A percentile compares a stretch with the other conserved stretches of the same genome.
Conservation (phyloP, 345 rosid species). For the Aethionema arabicum region DNA sequence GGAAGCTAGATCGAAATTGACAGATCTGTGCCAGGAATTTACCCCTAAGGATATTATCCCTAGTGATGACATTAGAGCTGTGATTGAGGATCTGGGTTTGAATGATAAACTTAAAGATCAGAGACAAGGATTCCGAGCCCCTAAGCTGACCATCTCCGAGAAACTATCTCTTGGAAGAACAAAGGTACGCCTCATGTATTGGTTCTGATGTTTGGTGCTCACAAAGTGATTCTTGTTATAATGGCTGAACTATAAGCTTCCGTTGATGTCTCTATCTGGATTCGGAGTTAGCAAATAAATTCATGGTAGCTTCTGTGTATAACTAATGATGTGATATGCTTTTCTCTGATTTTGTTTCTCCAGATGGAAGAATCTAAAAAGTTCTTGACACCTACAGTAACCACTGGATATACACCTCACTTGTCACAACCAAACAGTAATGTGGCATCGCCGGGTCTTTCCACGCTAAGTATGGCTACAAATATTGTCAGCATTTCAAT, state of each 20-base stretch:
- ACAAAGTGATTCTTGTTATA: background rate
- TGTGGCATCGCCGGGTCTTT: conserved; percentile 40
- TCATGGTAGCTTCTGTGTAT: background rate
- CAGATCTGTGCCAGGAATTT: conserved; percentile 49
- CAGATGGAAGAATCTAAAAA: conserved; percentile 81
- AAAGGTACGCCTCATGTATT: conserved; percentile 52
- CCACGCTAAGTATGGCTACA: conserved; percentile 33
- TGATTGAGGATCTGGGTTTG: conserved; percentile 85
- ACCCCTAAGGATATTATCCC: conserved; percentile 65
- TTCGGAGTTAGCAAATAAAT: background rate
- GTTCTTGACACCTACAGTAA: conserved; percentile 39
- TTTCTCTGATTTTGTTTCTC: conserved; percentile 13
- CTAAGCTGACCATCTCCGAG: conserved; percentile 63
- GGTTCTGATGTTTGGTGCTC: background rate
- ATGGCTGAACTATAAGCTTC: background rate
- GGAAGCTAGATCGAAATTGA: conserved; percentile 75
- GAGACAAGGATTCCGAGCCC: conserved; percentile 51
- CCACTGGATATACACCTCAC: conserved; percentile 47
- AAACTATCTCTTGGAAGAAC: conserved; percentile 56
- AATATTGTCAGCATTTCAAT: conserved; percentile 30
- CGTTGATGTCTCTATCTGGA: background rate
- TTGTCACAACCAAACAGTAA: conserved; percentile 44
- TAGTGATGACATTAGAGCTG: conserved; percentile 51
- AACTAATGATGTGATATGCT: background rate
- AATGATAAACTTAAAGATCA: conserved; percentile 55